Conservation (phyloP, 2,329 filamentous ascomycete genomes). For the Cercospora zeae-maydis region DNA sequence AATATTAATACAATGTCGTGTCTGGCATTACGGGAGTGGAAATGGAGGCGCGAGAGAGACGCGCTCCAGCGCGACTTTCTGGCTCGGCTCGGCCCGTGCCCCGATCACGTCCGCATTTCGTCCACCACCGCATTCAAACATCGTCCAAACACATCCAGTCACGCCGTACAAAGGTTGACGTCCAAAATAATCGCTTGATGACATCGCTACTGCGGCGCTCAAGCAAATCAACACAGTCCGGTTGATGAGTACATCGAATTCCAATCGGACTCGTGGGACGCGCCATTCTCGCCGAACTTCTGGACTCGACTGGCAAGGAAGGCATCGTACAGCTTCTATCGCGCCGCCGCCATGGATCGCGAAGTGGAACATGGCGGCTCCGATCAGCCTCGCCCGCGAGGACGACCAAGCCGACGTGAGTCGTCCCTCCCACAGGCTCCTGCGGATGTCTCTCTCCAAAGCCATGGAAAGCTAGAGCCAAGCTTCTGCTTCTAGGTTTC, state of each 20-base stretch:
- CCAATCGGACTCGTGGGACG: background rate
- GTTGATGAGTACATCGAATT: background rate
- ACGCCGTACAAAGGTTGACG: background rate
- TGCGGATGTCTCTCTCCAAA: too few relatives aligned
- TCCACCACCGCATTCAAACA: background rate
- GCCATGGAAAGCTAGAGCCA: background rate
- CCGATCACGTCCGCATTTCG: background rate
- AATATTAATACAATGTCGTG: background rate
- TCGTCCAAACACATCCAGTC: background rate
- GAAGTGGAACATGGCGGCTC: conserved; percentile 30
- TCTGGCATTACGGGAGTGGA: background rate
- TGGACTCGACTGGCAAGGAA: background rate
- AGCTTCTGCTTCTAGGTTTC: background rate
- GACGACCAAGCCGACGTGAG: conserved; percentile 29
- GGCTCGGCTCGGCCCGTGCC: background rate
- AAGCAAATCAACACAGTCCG: background rate
- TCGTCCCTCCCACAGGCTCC: background rate
- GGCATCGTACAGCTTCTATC: background rate
- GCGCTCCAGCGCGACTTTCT: background rate
- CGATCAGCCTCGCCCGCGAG: conserved; percentile 24
- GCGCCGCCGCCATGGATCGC: conserved; percentile 29
- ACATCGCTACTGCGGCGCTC: background rate
- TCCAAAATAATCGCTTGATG: background rate
- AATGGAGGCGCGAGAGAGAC: background rate
- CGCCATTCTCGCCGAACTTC: background rate